phyloP scores from a whole-genome alignment of 257 asterid species.

The Primulina tabacum region DNA sequence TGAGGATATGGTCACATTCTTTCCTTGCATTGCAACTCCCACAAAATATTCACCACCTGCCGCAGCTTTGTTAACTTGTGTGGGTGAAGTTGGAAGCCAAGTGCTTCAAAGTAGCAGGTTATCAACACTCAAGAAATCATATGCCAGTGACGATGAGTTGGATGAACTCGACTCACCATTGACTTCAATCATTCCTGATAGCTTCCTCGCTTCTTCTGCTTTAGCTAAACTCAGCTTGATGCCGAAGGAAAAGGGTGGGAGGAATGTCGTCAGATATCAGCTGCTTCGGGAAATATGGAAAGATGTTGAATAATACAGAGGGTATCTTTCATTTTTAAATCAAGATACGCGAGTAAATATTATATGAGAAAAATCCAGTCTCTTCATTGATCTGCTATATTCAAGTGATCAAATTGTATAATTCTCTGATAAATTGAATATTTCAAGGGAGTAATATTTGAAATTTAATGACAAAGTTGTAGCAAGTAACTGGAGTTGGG shows the following conservation, averaged over 20 bases:
- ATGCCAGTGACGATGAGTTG: constrained; percentile 79
- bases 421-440: constrained; percentile 15
- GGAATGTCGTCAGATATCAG: constrained; percentile 56
- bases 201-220: constrained; percentile 42
- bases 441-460: neutral
- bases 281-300: constrained; percentile 70
- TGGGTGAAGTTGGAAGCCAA: constrained; percentile 58
- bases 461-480: constrained; percentile 13
- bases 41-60: constrained; percentile 65
- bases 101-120: constrained; percentile 45
- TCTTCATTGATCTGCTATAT: neutral
- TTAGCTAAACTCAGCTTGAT: constrained; percentile 43
- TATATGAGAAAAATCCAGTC: neutral
- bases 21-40: constrained; percentile 53
- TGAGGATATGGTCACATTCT: constrained; percentile 34
- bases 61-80: constrained; percentile 49
- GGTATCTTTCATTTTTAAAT: too few relatives aligned
- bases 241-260: constrained; percentile 54
- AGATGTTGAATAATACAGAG: constrained; percentile 27
- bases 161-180: constrained; percentile 72
- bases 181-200: constrained; percentile 59
- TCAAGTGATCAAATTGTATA: constrained; percentile 11
- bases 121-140: constrained; percentile 53
- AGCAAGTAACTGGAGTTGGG: constrained; percentile 11
- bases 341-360: neutral